Base-by-base conservation (phyloP, 805 yeast genomes). In the Lachancea cidri region DNA sequence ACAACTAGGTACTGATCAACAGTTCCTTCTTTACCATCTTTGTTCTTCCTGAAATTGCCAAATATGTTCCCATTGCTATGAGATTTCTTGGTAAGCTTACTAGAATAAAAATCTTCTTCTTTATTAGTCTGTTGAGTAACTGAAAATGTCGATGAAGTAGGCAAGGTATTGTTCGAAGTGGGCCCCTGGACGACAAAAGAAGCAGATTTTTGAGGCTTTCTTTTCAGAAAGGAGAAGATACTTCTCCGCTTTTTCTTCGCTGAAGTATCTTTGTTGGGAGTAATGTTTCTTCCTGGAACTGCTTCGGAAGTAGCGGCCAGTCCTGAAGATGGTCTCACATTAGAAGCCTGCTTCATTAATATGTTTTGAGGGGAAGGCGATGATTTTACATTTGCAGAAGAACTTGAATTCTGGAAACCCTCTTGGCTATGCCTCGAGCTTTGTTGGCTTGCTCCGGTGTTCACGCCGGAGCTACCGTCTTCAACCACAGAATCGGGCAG, bases 31-130 rank as follows among this genome's bases (percentile, higher is more conserved):
- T 17, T 31, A 6, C 22, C 19, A 16, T 17, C 50, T 42, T 48
- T 54, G 30, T 43, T 47, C 35, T 50, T 53, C 35, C 49, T 47
- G 24, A 60, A 54, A 6, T 50, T 47, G 36, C 52, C 53, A 29
- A 60, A 60, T 15, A 60, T 49, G 22, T 57, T 57, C n/a, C 43
- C 54, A 22, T 54, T 57, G 35, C 64, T 59, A 17, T 49, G 53
- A 2, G 64, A 58, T 38, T 53, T 58, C 25, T 53, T 55, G 0
- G 53, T 45, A 1, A 54, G 30, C 20, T 50, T 53, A 19, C 50
- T 56, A 7, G 60, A 47, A 1, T 52, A 34, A n/a, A 32, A 33
- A 5, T 29, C 15, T 13, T 29, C 45, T 13, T 45, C 14, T 44
- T 46, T 9, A 30, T 38, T 4, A 41, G 34, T n/a, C 39, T 40